Evolutionary conservation across 1,284 basidiomycete species (phyloP).

Genomic region (Trichosporon asahii): DNA sequence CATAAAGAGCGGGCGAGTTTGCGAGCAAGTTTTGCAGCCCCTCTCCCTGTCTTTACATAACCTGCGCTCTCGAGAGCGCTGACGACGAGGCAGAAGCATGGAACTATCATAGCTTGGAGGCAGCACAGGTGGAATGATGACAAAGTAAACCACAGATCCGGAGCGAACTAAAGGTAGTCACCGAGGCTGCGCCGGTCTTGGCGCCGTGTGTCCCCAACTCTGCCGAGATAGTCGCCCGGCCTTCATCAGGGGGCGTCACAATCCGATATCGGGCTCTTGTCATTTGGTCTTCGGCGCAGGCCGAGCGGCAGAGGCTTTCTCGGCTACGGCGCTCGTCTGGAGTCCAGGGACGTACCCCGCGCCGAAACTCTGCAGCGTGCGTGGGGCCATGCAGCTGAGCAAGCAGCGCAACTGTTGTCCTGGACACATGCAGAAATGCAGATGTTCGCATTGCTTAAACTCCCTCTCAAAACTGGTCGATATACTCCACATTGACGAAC

Average conservation of each 20-base stretch:
- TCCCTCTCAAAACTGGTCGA: background rate
- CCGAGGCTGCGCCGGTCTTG: background rate
- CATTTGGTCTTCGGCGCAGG: background rate
- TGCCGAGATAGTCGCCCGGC: slow-evolving; percentile 8
- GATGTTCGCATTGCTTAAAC: background rate
- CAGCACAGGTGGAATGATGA: background rate
- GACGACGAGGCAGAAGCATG: too few relatives aligned
- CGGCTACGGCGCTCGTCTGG: too few relatives aligned
- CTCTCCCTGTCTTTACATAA: background rate
- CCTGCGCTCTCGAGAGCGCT: too few relatives aligned
- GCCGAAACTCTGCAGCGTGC: background rate
- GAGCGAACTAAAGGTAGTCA: background rate
- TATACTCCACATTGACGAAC: background rate
- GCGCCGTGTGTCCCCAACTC: background rate
- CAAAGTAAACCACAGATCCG: too few relatives aligned
- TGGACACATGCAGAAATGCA: too few relatives aligned
- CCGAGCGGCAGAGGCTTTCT: background rate
- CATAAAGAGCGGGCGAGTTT: background rate
- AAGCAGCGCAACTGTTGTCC: too few relatives aligned
- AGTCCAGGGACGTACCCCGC: background rate
- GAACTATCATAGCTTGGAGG: background rate
- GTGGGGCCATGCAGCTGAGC: too few relatives aligned
- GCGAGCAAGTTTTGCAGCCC: background rate
- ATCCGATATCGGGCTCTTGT: slow-evolving; percentile 5
- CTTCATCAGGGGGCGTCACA: background rate